Evolutionary conservation across 441 rosid species (phyloP).

Genomic region (Kokia cookei): DNA sequence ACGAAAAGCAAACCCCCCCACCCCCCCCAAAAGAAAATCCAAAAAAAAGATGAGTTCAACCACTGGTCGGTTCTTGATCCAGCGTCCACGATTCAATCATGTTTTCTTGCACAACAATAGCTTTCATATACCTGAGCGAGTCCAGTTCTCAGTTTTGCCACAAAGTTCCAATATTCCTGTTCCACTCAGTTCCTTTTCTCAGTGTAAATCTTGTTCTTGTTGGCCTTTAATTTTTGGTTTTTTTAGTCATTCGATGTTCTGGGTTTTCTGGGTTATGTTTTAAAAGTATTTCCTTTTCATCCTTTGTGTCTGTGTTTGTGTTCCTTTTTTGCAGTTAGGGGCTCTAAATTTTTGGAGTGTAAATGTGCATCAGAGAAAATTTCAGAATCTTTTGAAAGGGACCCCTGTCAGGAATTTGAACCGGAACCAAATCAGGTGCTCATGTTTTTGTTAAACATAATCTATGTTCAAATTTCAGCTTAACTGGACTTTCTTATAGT

Average conservation of each 20-base stretch:
- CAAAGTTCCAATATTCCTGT: conserved; percentile 8
- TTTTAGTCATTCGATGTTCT: not conserved
- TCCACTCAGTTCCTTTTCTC: not conserved
- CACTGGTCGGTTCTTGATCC: conserved; percentile 2
- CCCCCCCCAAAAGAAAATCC: not conserved
- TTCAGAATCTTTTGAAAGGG: conserved; percentile 30
- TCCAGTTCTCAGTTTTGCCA: conserved; percentile 9
- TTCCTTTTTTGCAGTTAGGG: conserved; percentile 8
- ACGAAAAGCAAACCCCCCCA: not conserved
- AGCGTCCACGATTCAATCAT: conserved; percentile 8
- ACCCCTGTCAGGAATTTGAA: conserved; percentile 10
- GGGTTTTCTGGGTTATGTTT: not conserved
- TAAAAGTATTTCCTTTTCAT: not conserved
- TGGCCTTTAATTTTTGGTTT: not conserved
- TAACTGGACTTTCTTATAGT: not conserved
- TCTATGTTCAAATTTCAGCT: not conserved
- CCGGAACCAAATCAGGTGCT: conserved; percentile 28
- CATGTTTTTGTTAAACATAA: not conserved
- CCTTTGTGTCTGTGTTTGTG: not conserved
- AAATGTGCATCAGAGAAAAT: conserved; percentile 26
- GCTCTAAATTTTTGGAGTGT: conserved; percentile 22
- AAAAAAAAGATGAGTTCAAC: conserved; percentile 11
- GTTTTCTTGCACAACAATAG: not conserved
- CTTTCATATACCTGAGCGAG: not conserved
- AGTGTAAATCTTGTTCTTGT: conserved; percentile 12